These are phyloP conservation scores for Anaeromyces robustus DNA, from an alignment of 192 early-diverging fungal species.

Conservation along the genomic window DNA sequence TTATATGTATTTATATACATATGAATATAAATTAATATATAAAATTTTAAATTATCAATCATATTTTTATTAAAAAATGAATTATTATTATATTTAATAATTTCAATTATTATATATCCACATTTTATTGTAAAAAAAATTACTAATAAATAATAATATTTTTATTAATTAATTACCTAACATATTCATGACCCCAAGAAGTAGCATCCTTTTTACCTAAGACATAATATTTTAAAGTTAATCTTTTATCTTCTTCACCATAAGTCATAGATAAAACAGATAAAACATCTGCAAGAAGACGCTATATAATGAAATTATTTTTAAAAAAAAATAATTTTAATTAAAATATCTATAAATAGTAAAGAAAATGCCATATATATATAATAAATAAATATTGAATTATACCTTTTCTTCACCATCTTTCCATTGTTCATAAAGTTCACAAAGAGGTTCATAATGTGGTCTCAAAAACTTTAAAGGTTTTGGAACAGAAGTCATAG, in stretches of 20 bases:
- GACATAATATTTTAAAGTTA: constrained; percentile 72
- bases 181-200: constrained; percentile 98
- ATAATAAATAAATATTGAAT: background rate
- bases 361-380: no score
- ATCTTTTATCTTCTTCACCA: constrained; percentile 66
- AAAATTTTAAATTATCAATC: no score
- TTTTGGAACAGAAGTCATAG: constrained; percentile 99
- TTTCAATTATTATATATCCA: background rate
- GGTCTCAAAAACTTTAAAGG: constrained; percentile 89
- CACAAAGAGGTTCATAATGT: constrained; percentile 56
- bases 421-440: constrained; percentile 61
- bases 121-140: background rate
- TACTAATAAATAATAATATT: background rate
- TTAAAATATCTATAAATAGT: no score
- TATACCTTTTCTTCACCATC: constrained; percentile 59
- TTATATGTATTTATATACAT: no score
- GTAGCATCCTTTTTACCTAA: constrained; percentile 55
- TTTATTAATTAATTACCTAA: constrained; percentile 36
- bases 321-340: no score
- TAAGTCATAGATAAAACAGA: constrained; percentile 97
- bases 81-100: no score
- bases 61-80: no score
- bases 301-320: constrained; percentile 25
- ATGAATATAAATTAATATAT: no score
- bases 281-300: constrained; percentile 80